These are phyloP conservation scores for Globisporangium cystogenes DNA, from an alignment of 352 stramenopile species.

Conservation along the genomic window DNA sequence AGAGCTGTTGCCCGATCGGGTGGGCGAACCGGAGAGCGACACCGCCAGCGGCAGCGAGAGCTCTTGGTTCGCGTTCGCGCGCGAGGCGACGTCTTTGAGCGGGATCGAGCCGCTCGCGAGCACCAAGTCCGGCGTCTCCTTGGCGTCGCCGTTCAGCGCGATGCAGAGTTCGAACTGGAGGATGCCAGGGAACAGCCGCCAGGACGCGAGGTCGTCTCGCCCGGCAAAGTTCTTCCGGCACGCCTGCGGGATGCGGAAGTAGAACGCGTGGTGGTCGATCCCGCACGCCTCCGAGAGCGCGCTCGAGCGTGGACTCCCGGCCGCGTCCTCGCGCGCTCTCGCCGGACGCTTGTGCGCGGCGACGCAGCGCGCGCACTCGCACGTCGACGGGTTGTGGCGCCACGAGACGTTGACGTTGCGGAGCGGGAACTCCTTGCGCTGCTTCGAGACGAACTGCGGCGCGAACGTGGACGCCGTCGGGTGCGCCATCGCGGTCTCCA, in stretches of 20 bases:
- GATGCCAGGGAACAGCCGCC: constrained; percentile 65
- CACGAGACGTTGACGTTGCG: constrained; percentile 80
- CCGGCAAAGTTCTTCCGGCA: constrained; percentile 73
- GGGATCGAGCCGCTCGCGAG: constrained; percentile 45
- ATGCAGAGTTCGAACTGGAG: constrained; percentile 74
- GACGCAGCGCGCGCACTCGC: constrained; percentile 46
- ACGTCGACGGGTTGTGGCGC: constrained; percentile 44
- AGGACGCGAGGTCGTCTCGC: constrained; percentile 68
- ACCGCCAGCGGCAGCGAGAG: constrained; percentile 31
- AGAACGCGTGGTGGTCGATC: constrained; percentile 80
- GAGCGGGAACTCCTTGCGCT: constrained; percentile 60
- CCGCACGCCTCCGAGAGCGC: constrained; percentile 22
- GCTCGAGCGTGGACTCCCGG: neutral
- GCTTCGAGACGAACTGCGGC: constrained; percentile 29
- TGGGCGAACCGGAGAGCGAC: constrained; percentile 15
- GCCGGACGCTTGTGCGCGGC: constrained; percentile 15
- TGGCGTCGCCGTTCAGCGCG: constrained; percentile 60
- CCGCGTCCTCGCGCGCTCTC: constrained; percentile 4
- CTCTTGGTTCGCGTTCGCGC: constrained; percentile 26
- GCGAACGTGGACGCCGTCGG: constrained; percentile 17
- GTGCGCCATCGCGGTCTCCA: constrained; percentile 6
- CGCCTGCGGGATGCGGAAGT: constrained; percentile 74
- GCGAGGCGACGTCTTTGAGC: constrained; percentile 29
- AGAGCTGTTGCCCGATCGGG: neutral
- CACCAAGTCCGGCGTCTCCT: constrained; percentile 61